Evolutionary conservation across 768 basidiomycete species (phyloP), one percentile per base, ranked within the genome.

Genomic region (Lentinula edodes): DNA sequence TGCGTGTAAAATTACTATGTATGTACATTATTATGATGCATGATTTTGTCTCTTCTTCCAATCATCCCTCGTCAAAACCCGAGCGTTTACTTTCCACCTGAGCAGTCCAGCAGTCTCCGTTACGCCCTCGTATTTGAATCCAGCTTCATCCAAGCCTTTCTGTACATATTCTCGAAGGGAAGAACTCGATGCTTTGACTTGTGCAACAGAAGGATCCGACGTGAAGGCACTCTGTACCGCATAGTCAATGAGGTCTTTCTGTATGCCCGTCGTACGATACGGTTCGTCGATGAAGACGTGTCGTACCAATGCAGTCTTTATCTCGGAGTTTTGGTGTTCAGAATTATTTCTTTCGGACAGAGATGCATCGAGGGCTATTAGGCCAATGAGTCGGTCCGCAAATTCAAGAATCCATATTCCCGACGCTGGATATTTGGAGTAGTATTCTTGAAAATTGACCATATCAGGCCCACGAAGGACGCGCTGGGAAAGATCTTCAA

Each of bases 271-370:
- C 7, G 66, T 65, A 54, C 88, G 82, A 66, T 83, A 92, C 15
- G 74, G 75, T 64, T 87, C 86, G 43, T 90, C 87, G 28, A 89
- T 81, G 66, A 83, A 87, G 71, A 91, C 87, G 69, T 93, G 91
- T 35, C 89, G 86, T 65, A 93, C 85, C 16, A 78, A 73, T 10
- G 86, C 91, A n/a, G 78, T 76, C 28, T 28, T 28, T 28, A 3
- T 28, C 45, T 71, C 68, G n/a, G 84, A 76, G 36, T 78, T 74
- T 41, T 77, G 74, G 23, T 66, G 72, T 57, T 70, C 66, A 18
- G 63, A 63, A 68, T 34, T 63, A 52, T 48, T 58, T 66, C 43
- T 53, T 60, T 43, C 68, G 52, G 81, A 76, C 28, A 63, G 68
- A 8, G 81, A 83, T 0, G 89, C 87, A 69, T 91, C 91, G 34